Conservation (phyloP, 306 rosid species). For the Cajanus cajan region DNA sequence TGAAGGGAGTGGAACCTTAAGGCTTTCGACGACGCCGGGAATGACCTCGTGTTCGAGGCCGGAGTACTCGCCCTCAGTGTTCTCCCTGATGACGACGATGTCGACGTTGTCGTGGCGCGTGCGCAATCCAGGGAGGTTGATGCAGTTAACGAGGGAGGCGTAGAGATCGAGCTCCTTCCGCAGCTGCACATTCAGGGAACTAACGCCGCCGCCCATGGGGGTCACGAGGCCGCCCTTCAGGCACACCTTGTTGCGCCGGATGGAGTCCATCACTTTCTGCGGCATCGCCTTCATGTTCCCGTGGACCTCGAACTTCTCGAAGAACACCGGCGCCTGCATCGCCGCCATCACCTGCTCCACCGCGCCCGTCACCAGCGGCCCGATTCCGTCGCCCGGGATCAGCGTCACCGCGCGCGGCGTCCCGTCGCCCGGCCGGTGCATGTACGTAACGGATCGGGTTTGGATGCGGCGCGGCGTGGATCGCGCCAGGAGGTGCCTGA, state of each 20-base stretch:
- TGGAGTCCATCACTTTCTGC: conserved; percentile 58
- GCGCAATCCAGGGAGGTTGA: conserved; percentile 60
- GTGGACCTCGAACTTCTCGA: conserved; percentile 53
- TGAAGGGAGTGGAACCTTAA: conserved; percentile 41
- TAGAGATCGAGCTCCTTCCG: conserved; percentile 71
- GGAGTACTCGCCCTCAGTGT: conserved; percentile 72
- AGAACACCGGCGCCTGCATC: conserved; percentile 74
- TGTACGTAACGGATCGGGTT: conserved; percentile 64
- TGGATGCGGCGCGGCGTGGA: not conserved
- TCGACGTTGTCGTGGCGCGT: conserved; percentile 65
- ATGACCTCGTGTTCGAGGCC: conserved; percentile 78
- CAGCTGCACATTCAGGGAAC: conserved; percentile 60
- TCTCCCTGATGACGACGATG: conserved; percentile 71
- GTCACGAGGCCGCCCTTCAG: conserved; percentile 65
- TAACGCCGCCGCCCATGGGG: conserved; percentile 77
- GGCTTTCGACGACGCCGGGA: conserved; percentile 82
- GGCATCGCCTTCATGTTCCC: conserved; percentile 63
- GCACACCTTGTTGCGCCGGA: conserved; percentile 66
- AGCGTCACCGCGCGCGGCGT: conserved; percentile 58
- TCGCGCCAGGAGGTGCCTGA: conserved; percentile 29
- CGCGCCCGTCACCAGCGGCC: conserved; percentile 62
- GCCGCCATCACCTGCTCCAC: conserved; percentile 70
- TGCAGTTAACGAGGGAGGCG: conserved; percentile 67
- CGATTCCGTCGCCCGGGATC: conserved; percentile 73
- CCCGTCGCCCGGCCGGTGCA: conserved; percentile 77